Evolutionary conservation across 345 rosid genomes (phyloP), one percentile per base, ranked within the genome.

Genomic region (Rhodamnia rubescens): DNA sequence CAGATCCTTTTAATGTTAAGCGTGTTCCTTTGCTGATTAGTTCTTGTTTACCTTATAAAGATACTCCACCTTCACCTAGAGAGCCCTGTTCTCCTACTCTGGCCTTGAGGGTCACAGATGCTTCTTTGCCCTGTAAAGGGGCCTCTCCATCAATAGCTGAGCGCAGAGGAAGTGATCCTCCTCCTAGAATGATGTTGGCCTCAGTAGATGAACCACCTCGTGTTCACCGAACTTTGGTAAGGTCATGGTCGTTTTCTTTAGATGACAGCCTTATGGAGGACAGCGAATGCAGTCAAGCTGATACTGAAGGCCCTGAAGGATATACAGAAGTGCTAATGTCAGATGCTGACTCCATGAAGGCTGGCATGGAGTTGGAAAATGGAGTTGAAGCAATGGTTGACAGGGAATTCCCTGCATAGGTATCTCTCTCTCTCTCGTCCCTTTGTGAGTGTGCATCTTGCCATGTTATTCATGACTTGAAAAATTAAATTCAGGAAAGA

Each of bases 111-210:
- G 87, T 69, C 21, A 91, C 87, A 75, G 87, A 53, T 80, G 74
- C 87, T 86, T 74, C 74, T 83, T 84, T 69, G 16, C 90, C 91
- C 24, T 83, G 85, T 69, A 89, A 86, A 87, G 91, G 87, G 84
- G 57, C 64, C 84, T 84, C 57, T 8, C 92, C 88, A 10, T 93
- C 96, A 54, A 85, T 94, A 89, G 96, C 96, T 82, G 93, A 91
- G 90, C 94, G 94, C 53, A 87, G 96, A 86, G 94, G 96, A 83
- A 92, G 94, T 85, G 89, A 86, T 88, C 95, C 93, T 88, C 96
- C 96, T 20, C 92, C 93, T 5, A 83, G 84, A 69, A 89, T 92
- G 92, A 47, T 85, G 83, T 84, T 94, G 82, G 88, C 93, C 32
- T 84, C 94, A 5, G 84, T 87, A 69, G 90, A 89, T 84, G 91